Evolutionary conservation across 1,284 basidiomycete species (phyloP).

Genomic region (Vanrija sp.): DNA sequence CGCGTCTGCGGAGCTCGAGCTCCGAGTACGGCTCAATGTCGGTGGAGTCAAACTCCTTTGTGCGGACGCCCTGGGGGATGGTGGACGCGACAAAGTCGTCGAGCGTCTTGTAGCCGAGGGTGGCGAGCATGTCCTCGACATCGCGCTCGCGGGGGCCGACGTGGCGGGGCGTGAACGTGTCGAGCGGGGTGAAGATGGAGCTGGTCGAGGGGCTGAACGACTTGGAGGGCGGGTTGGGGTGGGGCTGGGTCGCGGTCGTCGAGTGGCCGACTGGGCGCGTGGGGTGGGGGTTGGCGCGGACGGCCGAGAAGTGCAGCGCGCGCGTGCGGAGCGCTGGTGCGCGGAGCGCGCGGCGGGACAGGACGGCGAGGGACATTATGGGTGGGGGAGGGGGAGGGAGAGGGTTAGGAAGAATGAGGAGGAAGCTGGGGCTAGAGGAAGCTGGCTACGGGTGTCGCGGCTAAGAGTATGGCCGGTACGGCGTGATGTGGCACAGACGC

Average conservation of each 20-base stretch:
- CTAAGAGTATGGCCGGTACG: too few species aligned
- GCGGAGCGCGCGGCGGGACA: constrained; percentile 18
- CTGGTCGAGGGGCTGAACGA: constrained; percentile 34
- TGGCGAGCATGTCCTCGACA: constrained; percentile 69
- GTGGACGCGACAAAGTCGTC: constrained; percentile 78
- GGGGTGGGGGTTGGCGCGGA: constrained; percentile 18
- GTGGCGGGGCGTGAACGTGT: constrained; percentile 82
- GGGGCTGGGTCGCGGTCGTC: constrained; percentile 44
- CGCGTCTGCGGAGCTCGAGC: constrained; percentile 73
- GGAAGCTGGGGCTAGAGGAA: not conserved
- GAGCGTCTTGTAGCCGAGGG: constrained; percentile 77
- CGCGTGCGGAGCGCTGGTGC: constrained; percentile 13
- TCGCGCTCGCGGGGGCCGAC: constrained; percentile 80
- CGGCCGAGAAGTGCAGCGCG: constrained; percentile 17
- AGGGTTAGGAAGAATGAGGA: not conserved
- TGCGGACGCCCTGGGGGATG: constrained; percentile 73
- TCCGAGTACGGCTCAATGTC: constrained; percentile 75
- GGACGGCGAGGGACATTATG: constrained; percentile 12
- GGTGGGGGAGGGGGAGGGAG: not conserved
- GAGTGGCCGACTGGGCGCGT: constrained; percentile 24
- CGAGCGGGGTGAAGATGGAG: constrained; percentile 68
- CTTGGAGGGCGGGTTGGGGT: constrained; percentile 36
- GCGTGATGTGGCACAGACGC: too few species aligned
- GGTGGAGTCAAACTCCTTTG: constrained; percentile 55
- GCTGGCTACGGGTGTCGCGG: too few species aligned